phyloP scores from a whole-genome alignment of 805 yeast genomes.

The Naumovozyma baii region DNA sequence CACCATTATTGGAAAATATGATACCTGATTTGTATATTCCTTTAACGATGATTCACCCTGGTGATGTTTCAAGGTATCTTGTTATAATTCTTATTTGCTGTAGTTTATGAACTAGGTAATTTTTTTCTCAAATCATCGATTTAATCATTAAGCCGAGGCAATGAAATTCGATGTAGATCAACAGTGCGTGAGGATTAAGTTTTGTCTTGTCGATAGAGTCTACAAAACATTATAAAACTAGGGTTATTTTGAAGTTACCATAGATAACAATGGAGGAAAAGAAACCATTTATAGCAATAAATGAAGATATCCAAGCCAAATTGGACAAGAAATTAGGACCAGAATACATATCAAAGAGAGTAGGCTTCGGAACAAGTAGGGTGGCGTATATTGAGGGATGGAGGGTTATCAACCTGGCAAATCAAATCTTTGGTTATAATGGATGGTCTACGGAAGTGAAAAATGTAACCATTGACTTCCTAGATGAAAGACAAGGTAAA shows the following conservation, averaged over 20 bases:
- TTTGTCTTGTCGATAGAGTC: no score
- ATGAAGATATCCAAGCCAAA: slow-evolving; percentile 31
- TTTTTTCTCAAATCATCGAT: no score
- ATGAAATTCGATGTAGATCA: no score
- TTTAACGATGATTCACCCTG: no score
- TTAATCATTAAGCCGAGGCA: no score
- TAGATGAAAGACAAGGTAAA: slow-evolving; percentile 53
- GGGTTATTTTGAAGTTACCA: no score
- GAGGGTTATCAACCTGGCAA: slow-evolving; percentile 72
- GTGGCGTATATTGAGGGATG: slow-evolving; percentile 77
- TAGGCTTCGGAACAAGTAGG: slow-evolving; percentile 62
- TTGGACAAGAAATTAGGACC: slow-evolving; percentile 53
- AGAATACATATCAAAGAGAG: slow-evolving; percentile 63
- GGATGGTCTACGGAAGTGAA: slow-evolving; percentile 75
- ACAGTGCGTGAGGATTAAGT: no score
- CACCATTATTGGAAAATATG: background rate
- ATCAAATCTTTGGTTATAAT: slow-evolving; percentile 71
- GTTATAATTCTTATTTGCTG: no score
- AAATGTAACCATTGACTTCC: slow-evolving; percentile 55
- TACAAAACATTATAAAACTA: no score
- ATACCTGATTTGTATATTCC: no score
- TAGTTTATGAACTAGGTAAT: no score
- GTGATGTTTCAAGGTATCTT: no score
- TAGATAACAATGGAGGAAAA: slow-evolving; percentile 19
- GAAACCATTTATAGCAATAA: slow-evolving; percentile 8